Base-by-base conservation (phyloP, 73 alveolate genomes). In the Symbiodinium pilosum region DNA sequence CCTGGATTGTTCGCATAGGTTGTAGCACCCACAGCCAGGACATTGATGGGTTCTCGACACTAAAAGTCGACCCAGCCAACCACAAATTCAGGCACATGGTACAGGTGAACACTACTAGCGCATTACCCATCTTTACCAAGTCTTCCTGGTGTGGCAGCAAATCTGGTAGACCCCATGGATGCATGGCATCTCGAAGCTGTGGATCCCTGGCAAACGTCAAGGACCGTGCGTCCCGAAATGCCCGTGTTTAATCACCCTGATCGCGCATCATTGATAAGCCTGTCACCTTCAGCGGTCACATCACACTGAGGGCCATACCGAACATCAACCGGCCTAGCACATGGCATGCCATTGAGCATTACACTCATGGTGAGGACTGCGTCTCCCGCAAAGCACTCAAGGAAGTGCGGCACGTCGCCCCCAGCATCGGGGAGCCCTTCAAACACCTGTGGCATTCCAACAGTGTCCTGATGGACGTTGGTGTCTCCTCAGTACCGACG, bases 21-120 rank as follows among this genome's bases (percentile, higher is more conserved):
- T 43, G 86, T 16, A 36, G 86, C 86, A 75, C 12, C 86, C 86
- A 75, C 44, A 75, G 44, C 86, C 86, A 75, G 8, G 86, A 75
- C 8, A 75, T 43, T 47, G 11, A 20, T 8, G 86, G 86, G 30
- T 75, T 75, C 24, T 75, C 86, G 44, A 75, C 44, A 12, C 51
- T 32, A 32, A 75, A 75, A 20, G 42, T 36, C 86, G 51, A 43
- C 8, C 86, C 86, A 9, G 24, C 86, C 30, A 26, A 18, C 51
- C 42, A 75, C 47, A 75, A 16, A 26, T 12, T 43, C 30, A 75
- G 8, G n/a, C 86, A 32, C 51, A 75, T 26, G 11, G 16, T 32
- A 30, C 11, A 43, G 6, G 86, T 75, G 44, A 75, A 75, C 18
- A 26, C 44, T 36, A 7, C 42, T 47, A 75, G 34, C 18, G 20